Base-by-base conservation (phyloP, 495 filamentous ascomycete species). In the Clavariopsis aquatica region DNA sequence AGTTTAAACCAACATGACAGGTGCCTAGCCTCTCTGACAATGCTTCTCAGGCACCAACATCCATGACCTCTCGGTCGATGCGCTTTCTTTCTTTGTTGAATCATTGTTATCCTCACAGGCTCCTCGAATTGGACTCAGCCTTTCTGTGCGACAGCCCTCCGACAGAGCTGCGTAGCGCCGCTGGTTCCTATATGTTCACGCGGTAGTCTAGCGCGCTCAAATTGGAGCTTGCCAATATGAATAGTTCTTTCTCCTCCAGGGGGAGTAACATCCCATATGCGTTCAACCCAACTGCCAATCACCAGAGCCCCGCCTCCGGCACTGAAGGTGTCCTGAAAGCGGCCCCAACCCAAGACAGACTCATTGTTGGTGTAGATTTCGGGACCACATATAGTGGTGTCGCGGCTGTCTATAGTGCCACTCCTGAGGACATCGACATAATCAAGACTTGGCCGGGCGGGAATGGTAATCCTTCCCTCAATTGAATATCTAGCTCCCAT, bases 361-460 rank as follows among this genome's bases (percentile, higher is more conserved):
- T 77, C 24, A 72, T 78, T 19, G 75, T 78, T 8, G 76, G 76
- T 1, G 75, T 78, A 6, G 74, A 77, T 36, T 77, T 77, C 62
- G 75, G 75, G 13, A 78, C 76, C 23, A 78, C 76, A 13, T 78
- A 77, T 57, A 71, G 67, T 34, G 72, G 72, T 74, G 88, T 91
- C 38, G 88, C 88, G 10, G 82, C 85, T n/a, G 87, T 87, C 27
- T 90, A 91, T 68, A 90, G 86, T 13, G 86, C 84, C 10, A 88
- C 86, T 0, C 89, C 88, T 0, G 88, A 91, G 64, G 88, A 91
- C 71, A 78, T 91, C 52, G 88, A 91, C 65, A 88, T 91, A 66
- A 90, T 91, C 76, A 91, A 90, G 72, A 87, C 85, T 58, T 91
- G 88, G 88, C 89, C 89, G 2, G 88, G 88, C 45, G 87, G 88